Base-by-base conservation (phyloP, 1,139 yeast species). In the Pichia sp. region DNA sequence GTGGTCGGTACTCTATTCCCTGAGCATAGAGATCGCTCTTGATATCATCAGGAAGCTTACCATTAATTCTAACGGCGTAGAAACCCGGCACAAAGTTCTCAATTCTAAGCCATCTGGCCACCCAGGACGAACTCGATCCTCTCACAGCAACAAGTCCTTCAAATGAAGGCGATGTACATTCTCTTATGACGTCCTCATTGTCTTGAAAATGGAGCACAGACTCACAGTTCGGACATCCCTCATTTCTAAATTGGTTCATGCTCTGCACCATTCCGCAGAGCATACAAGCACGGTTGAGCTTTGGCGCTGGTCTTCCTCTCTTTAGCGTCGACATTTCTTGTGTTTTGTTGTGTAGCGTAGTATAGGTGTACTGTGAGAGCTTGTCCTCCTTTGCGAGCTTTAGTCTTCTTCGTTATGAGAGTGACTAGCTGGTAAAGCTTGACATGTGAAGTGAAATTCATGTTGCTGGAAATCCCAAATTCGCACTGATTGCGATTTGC, bases 161-260 rank as follows among this genome's bases (percentile, higher is more conserved):
- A 56, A 87, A 93, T 1, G 96, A 77, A 27, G 97, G 97, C 20
- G 96, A 86, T 4, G 98, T 91, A 56, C 96, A 87, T 53, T 87
- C 96, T 57, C 84, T 83, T 21, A 81, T 83, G 30, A 85, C 75
- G 17, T 82, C 77, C 39, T 86, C 97, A 38, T 79, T 77, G 51
- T 83, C 91, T 20, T 52, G 53, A 55, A 79, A 77, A 45, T 77
- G 81, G 52, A 83, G 67, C 31, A 87, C 79, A 39, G 91, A 78
- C 53, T 86, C 97, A 63, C 98, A 91, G 64, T 91, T 91, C n/a
- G 98, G 98, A 60, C 99, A 91, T 10, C 97, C 97, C 18, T 75
- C 74, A 38, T 77, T 77, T 35, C 83, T 74, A 56, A 88, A 91
- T 52, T 74, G 56, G 48, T 68, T 67, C 59, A 77, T 71, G 10